Conservation (phyloP, 805 yeast genomes). For the Cyberlindnera suaveolens region DNA sequence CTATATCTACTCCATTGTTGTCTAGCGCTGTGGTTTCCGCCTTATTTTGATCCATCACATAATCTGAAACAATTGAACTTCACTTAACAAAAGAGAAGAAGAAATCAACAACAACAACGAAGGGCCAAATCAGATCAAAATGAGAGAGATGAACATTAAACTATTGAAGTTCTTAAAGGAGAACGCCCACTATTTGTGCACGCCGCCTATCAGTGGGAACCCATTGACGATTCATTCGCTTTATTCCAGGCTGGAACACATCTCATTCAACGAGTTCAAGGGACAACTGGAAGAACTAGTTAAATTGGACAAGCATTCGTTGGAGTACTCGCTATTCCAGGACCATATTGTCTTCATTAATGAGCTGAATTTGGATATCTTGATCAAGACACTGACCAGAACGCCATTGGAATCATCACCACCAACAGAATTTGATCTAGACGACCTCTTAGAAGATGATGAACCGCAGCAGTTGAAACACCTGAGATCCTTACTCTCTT, state of each 20-base stretch:
- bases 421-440: too few species aligned
- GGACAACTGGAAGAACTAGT: conserved; percentile 4
- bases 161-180: conserved; percentile 10
- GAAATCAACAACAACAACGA: background rate
- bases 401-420: background rate
- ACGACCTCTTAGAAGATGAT: background rate
- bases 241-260: conserved; percentile 5
- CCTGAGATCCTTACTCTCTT: conserved; percentile 19
- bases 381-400: conserved; percentile 2
- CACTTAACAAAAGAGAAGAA: background rate
- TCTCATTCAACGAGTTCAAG: conserved; percentile 5
- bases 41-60: too few species aligned
- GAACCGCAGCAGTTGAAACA: conserved; percentile 7
- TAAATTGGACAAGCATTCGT: conserved; percentile 6
- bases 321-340: conserved; percentile 4
- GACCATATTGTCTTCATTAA: conserved; percentile 16
- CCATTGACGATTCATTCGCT: conserved; percentile 7
- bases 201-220: conserved; percentile 13
- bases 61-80: background rate
- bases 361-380: conserved; percentile 7
- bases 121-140: background rate
- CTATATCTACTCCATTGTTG: too few species aligned
- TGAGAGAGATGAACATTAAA: background rate
- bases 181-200: conserved; percentile 8
- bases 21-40: too few species aligned